Evolutionary conservation across 176 grass and related monocot genomes (phyloP).

Genomic region (Dendrocalamus sinicus): DNA sequence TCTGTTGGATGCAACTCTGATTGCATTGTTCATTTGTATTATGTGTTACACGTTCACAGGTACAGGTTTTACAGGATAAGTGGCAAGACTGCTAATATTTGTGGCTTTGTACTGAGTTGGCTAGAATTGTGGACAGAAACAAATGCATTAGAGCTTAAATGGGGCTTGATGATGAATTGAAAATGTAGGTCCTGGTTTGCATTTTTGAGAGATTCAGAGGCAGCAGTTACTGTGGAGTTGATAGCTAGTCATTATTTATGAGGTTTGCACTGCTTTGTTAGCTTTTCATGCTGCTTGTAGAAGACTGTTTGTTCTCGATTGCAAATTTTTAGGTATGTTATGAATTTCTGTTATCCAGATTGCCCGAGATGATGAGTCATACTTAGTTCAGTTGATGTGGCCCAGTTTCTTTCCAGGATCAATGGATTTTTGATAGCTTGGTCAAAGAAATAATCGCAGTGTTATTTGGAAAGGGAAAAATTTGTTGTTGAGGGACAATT

Average conservation of each 20-base stretch:
- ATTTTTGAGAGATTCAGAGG: constrained; percentile 14
- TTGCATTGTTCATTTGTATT: neutral
- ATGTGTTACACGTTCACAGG: neutral
- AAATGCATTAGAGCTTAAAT: neutral
- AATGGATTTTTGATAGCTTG: constrained; percentile 26
- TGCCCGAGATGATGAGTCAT: neutral
- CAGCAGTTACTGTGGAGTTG: neutral
- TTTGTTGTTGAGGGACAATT: neutral
- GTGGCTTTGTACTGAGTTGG: neutral
- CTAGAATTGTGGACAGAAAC: neutral
- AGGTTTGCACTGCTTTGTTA: neutral
- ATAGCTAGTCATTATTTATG: neutral
- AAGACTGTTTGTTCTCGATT: neutral
- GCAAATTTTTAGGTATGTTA: constrained; percentile 1
- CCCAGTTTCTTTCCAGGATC: neutral
- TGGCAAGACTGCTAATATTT: constrained; percentile 9
- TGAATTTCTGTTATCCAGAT: constrained; percentile 10
- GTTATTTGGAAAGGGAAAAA: neutral
- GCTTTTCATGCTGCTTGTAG: neutral
- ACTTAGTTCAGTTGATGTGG: constrained; percentile 25
- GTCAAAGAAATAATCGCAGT: neutral
- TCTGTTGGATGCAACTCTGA: neutral
- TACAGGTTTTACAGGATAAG: constrained; percentile 2
- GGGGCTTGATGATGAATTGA: neutral
- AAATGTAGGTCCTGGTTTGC: constrained; percentile 9